A percentile compares a stretch with the other conserved stretches of the same genome.
Conservation (phyloP, 2,329 filamentous ascomycete species). For the Triangularia setosa region DNA sequence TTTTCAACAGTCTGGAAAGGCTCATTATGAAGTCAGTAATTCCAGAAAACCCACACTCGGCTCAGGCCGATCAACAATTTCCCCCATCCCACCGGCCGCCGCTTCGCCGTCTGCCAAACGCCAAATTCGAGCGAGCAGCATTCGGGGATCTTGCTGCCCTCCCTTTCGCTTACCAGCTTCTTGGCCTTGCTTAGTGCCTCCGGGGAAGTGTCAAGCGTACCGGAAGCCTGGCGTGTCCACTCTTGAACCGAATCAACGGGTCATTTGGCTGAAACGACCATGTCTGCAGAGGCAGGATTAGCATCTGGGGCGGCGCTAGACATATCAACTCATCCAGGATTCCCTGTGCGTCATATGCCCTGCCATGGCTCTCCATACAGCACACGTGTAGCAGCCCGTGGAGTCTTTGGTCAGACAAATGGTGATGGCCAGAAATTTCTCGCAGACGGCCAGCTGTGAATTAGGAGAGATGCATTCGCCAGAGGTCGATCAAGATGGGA, state of each 20-base stretch:
- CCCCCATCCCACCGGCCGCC: not conserved
- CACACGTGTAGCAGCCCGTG: not conserved
- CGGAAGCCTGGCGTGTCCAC: slow-evolving; percentile 1
- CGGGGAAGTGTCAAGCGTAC: slow-evolving; percentile 5
- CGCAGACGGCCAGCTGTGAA: not conserved
- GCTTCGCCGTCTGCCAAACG: not conserved
- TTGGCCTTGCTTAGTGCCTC: not conserved
- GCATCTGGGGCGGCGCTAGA: not conserved
- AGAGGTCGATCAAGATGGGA: not conserved
- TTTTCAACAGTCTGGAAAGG: not conserved
- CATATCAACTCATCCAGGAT: not conserved
- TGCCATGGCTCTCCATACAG: not conserved
- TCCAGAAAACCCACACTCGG: not conserved
- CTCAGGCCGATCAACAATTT: not conserved
- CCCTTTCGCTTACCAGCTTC: slow-evolving; percentile 1
- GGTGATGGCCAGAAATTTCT: not conserved
- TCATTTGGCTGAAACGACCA: slow-evolving; percentile 10
- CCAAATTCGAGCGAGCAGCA: not conserved
- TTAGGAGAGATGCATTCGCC: not conserved
- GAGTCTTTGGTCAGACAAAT: not conserved
- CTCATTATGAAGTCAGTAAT: not conserved
- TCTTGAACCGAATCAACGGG: slow-evolving; percentile 6
- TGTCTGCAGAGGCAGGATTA: not conserved
- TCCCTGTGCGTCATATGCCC: not conserved
- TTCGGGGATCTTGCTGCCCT: not conserved